Conservation (phyloP, 345 rosid species). For the Theobroma cacao region DNA sequence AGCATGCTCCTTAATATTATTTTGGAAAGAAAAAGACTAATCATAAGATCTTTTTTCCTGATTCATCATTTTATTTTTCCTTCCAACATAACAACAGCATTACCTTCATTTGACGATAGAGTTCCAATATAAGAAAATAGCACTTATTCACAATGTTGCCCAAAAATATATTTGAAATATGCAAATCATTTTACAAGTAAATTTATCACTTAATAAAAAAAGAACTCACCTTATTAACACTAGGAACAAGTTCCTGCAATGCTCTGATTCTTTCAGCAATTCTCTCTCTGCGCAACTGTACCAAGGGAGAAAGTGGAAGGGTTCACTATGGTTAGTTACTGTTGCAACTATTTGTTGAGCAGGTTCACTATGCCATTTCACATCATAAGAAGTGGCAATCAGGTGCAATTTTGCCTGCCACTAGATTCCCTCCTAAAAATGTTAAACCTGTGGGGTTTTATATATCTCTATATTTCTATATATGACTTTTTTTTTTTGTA, state of each 20-base stretch:
- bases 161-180: not conserved
- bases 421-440: not conserved
- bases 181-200: not conserved
- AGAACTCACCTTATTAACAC: slow-evolving; percentile 82
- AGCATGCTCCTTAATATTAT: no score
- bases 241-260: slow-evolving; percentile 95
- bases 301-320: slow-evolving; percentile 13
- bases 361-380: slow-evolving; percentile 8
- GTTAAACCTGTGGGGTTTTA: not conserved
- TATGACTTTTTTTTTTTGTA: not conserved
- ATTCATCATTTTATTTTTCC: no score
- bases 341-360: not conserved
- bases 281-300: slow-evolving; percentile 93
- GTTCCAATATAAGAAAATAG: slow-evolving; percentile 9
- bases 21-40: not conserved
- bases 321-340: not conserved
- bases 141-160: not conserved
- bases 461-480: not conserved
- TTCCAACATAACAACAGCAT: not conserved
- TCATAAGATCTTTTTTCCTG: not conserved
- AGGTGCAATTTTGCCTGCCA: not conserved
- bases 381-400: not conserved
- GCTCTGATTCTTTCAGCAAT: slow-evolving; percentile 99
- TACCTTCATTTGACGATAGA: not conserved
- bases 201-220: slow-evolving; percentile 14